A percentile compares a stretch with the other conserved stretches of the same genome.
phyloP scores from a whole-genome alignment of 345 rosid species.

The Heritiera littoralis region DNA sequence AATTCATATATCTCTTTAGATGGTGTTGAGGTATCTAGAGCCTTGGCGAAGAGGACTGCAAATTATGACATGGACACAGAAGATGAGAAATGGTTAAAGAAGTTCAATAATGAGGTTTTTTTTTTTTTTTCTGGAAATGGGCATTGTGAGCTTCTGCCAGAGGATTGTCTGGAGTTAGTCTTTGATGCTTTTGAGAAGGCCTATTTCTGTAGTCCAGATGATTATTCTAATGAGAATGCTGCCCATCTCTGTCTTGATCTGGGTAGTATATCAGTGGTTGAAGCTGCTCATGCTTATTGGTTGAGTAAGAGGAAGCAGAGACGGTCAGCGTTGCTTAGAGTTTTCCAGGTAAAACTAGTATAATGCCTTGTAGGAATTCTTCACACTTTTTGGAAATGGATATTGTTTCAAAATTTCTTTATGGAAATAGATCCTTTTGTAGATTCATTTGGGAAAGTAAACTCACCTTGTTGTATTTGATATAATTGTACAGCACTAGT shows the following conservation, averaged over 20 bases:
- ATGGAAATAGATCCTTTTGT: not conserved
- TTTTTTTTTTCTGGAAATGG: conserved; percentile 32
- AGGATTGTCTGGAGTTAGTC: conserved; percentile 75
- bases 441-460: not conserved
- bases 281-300: conserved; percentile 83
- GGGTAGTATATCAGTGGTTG: conserved; percentile 59
- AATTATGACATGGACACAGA: conserved; percentile 90
- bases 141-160: conserved; percentile 44
- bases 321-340: conserved; percentile 58
- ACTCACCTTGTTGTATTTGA: not conserved
- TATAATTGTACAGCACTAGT: not conserved
- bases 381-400: not conserved
- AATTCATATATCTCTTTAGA: conserved; percentile 52
- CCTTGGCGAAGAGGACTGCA: conserved; percentile 60
- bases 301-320: conserved; percentile 68
- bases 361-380: not conserved
- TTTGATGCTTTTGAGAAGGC: conserved; percentile 89
- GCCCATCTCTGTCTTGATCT: conserved; percentile 43
- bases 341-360: conserved; percentile 71
- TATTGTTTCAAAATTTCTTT: not conserved
- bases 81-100: conserved; percentile 88
- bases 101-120: conserved; percentile 54
- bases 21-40: conserved; percentile 79
- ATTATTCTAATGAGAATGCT: conserved; percentile 44
- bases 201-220: conserved; percentile 49